phyloP scores from a whole-genome alignment of 805 yeast genomes.

The Wickerhamiella spandovensis region DNA sequence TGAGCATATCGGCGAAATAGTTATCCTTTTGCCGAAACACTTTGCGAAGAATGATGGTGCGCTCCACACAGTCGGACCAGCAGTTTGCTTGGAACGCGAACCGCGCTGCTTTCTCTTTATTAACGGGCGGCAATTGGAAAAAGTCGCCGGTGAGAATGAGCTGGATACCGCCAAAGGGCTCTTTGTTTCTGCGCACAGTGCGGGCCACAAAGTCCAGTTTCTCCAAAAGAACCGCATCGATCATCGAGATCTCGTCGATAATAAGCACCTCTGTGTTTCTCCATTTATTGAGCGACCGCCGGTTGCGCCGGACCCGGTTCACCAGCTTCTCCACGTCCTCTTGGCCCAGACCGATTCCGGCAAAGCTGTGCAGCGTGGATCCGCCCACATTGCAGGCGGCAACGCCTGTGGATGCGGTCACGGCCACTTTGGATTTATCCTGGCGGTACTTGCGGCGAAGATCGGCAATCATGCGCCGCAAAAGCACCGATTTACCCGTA shows the following conservation, averaged over 20 bases:
- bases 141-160: conserved; percentile 87
- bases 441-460: conserved; percentile 32
- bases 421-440: conserved; percentile 45
- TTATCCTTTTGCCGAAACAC: conserved; percentile 81
- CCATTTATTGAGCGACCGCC: conserved; percentile 45
- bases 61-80: conserved; percentile 53
- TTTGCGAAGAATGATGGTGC: conserved; percentile 56
- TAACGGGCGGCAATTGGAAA: conserved; percentile 89
- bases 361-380: conserved; percentile 67
- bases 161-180: conserved; percentile 92
- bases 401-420: conserved; percentile 91
- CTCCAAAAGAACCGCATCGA: conserved; percentile 64
- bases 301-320: conserved; percentile 35
- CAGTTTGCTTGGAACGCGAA: conserved; percentile 66
- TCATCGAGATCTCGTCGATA: conserved; percentile 91
- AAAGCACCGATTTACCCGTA: conserved; percentile 89
- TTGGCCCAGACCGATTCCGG: conserved; percentile 73
- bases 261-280: conserved; percentile 51
- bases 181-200: conserved; percentile 30
- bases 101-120: conserved; percentile 23
- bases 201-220: conserved; percentile 64
- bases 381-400: conserved; percentile 96
- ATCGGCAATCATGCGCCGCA: conserved; percentile 49
- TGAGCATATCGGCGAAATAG: conserved; percentile 63
- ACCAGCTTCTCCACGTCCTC: conserved; percentile 36